phyloP scores from a whole-genome alignment of 805 yeast genomes.

The Yarrowia yakushimensis region DNA sequence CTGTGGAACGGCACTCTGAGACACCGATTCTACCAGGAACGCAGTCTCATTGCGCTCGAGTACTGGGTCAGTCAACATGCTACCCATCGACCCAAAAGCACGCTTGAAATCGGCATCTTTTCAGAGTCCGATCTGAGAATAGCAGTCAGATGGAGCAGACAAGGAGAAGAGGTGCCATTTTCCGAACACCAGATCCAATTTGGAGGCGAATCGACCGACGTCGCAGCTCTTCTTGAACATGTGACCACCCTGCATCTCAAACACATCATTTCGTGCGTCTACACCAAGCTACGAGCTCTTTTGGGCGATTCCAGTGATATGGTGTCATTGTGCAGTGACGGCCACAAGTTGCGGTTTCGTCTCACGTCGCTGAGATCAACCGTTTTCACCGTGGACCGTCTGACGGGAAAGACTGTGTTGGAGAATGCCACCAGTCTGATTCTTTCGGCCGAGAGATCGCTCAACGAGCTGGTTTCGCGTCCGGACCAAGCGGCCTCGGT shows the following conservation, averaged over 20 bases:
- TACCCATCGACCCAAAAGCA: constrained; percentile 43
- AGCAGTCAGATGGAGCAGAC: constrained; percentile 59
- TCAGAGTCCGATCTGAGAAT: constrained; percentile 34
- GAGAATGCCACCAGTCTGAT: constrained; percentile 46
- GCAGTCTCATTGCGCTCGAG: constrained; percentile 51
- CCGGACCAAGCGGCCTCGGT: constrained; percentile 33
- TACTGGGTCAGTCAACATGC: constrained; percentile 58
- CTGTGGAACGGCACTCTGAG: constrained; percentile 60
- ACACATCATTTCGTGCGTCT: constrained; percentile 38
- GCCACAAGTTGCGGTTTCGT: constrained; percentile 28
- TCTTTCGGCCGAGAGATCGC: constrained; percentile 38
- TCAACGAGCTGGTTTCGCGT: constrained; percentile 31
- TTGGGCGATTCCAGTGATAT: constrained; percentile 10
- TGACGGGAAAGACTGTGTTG: constrained; percentile 31
- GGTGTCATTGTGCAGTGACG: constrained; percentile 16
- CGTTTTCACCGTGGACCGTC: constrained; percentile 30
- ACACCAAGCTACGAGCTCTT: constrained; percentile 1
- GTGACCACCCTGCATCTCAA: constrained; percentile 45
- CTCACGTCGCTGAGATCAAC: constrained; percentile 30
- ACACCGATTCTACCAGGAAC: constrained; percentile 54
- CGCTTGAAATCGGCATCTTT: constrained; percentile 58
- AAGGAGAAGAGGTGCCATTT: constrained; percentile 44
- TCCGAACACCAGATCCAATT: constrained; percentile 17
- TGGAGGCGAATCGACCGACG: constrained; percentile 32
- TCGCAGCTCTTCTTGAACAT: constrained; percentile 41